Evolutionary conservation across 2,329 filamentous ascomycete species (phyloP), one percentile per base, ranked within the genome.

Genomic region (Fusarium pilosicola): DNA sequence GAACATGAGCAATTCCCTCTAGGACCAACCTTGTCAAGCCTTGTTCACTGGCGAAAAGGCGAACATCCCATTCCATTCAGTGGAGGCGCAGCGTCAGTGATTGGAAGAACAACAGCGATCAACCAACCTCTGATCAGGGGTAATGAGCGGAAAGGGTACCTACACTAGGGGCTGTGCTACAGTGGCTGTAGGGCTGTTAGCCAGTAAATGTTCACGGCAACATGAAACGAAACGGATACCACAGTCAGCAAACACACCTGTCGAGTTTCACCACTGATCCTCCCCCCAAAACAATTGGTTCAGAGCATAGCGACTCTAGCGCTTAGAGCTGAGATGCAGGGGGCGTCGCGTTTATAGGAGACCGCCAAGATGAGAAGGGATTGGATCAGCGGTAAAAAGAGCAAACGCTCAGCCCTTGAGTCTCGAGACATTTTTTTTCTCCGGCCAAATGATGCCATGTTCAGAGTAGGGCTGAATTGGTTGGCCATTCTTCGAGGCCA

Each of bases 401-500:
- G 32, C 32, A 34, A 34, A 34, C 32, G 32, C 32, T 22, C 18
- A 45, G 24, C 39, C 55, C 42, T 42, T 48, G 49, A 42, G 54
- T 36, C 48, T 42, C 38, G 48, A 42, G 48, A 36, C 58, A 22
- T 36, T 36, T 36, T 36, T 44, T 22, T 38, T 32, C 38, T 38
- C 32, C n/a, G 20, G 13, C 38, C 41, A 30, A 17, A 39, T 48
- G 34, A 62, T 68, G 36, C n/a, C 26, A 60, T 68, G 39, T 38
- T 61, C 41, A 26, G 28, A 49, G 42, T 62, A 68, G 64, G 66
- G 67, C 67, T 70, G 67, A 70, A 52, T 45, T 59, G 28, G 22
- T 85, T 83, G 83, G 49, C 63, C 82, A 76, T 45, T 51, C 18
- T 66, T 58, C 17, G 30, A 38, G 72, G 45, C 48, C 72, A 22